Evolutionary conservation across 2,329 filamentous ascomycete genomes (phyloP).

Genomic region (Grosmannia huntii): DNA sequence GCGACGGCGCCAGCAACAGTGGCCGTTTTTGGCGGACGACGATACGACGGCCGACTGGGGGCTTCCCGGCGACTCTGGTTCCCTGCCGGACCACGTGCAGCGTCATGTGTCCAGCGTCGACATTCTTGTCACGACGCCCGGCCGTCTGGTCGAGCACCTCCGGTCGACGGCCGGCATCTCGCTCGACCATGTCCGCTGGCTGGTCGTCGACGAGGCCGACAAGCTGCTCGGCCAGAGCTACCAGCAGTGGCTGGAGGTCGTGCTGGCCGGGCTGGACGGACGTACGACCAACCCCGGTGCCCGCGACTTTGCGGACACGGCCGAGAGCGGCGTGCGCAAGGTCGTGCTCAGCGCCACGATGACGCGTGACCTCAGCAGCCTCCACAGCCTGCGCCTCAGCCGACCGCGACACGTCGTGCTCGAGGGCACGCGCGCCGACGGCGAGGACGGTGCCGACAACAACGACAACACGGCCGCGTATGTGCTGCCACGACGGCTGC

Average conservation of each 20-base stretch:
- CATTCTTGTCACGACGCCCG: slow-evolving; percentile 82
- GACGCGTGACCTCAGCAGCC: slow-evolving; percentile 70
- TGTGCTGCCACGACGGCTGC: slow-evolving; percentile 47
- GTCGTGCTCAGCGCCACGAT: slow-evolving; percentile 85
- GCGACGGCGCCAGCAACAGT: slow-evolving; percentile 21
- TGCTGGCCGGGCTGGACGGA: no score
- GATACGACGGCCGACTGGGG: no score
- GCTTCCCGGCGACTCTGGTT: slow-evolving; percentile 18
- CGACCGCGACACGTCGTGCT: slow-evolving; percentile 67
- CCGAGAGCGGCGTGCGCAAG: slow-evolving; percentile 53
- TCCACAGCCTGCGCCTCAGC: slow-evolving; percentile 59
- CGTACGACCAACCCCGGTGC: no score
- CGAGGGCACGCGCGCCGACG: slow-evolving; percentile 35
- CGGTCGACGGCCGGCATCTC: slow-evolving; percentile 72
- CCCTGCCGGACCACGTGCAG: slow-evolving; percentile 41
- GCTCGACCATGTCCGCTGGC: slow-evolving; percentile 68
- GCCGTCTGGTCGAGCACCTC: slow-evolving; percentile 82
- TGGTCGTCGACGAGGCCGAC: slow-evolving; percentile 89
- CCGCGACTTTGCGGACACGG: slow-evolving; percentile 40
- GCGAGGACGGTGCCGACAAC: slow-evolving; percentile 16
- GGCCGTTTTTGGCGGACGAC: slow-evolving; percentile 20
- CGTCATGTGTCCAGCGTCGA: slow-evolving; percentile 63
- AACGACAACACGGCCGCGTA: slow-evolving; percentile 16
- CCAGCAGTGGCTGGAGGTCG: slow-evolving; percentile 72
- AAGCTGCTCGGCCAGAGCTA: slow-evolving; percentile 84